Conservation (phyloP, 257 asterid genomes). For the Solanum medicagineum region DNA sequence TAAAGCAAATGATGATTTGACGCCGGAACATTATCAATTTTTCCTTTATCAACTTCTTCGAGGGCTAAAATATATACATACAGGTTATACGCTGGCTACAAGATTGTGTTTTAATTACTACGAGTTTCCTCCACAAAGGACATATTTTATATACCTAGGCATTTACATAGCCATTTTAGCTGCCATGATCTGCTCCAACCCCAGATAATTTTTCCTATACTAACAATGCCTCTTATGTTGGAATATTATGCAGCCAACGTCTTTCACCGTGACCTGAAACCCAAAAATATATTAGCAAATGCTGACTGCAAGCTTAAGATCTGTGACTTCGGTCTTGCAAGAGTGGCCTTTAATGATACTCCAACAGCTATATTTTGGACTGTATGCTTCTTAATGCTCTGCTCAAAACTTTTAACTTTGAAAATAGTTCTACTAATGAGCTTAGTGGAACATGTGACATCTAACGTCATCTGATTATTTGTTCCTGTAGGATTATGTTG, state of each 20-base stretch:
- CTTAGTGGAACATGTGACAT: not conserved
- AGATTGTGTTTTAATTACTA: not conserved
- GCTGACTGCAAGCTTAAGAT: slow-evolving; percentile 86
- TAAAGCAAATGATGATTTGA: slow-evolving; percentile 81
- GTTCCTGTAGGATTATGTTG: slow-evolving; percentile 73
- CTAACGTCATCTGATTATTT: not conserved
- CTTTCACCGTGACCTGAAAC: slow-evolving; percentile 84
- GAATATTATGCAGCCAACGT: slow-evolving; percentile 49
- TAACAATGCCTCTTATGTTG: not conserved
- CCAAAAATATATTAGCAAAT: slow-evolving; percentile 79
- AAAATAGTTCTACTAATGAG: not conserved
- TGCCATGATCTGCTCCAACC: not conserved
- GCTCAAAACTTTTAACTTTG: not conserved
- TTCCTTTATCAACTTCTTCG: slow-evolving; percentile 87
- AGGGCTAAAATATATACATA: slow-evolving; percentile 80
- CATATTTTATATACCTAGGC: not conserved
- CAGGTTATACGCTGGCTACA: slow-evolving; percentile 31
- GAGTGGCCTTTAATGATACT: slow-evolving; percentile 87
- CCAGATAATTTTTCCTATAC: not conserved
- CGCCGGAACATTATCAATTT: slow-evolving; percentile 84
- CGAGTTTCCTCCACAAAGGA: not conserved
- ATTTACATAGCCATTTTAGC: not conserved
- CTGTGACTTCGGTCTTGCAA: slow-evolving; percentile 86
- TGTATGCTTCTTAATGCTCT: slow-evolving; percentile 22
- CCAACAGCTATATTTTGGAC: slow-evolving; percentile 95